These are phyloP conservation scores for Cicer cuneatum DNA, from an alignment of 306 rosid species.

Conservation along the genomic window DNA sequence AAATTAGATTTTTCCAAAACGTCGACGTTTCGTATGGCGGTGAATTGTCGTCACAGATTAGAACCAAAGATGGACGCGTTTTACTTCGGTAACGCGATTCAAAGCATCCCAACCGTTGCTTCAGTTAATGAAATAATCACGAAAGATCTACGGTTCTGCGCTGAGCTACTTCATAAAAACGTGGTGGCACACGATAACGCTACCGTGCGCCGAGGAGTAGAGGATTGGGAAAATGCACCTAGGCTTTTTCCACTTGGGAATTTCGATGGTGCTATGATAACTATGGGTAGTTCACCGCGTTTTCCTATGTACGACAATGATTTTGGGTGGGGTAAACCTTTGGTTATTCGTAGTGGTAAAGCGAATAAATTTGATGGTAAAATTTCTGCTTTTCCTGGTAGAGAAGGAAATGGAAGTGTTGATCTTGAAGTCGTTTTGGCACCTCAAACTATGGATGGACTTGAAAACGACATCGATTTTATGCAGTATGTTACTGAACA, in stretches of 20 bases:
- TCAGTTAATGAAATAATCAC: slow-evolving; percentile 58
- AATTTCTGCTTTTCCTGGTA: slow-evolving; percentile 80
- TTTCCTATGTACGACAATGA: slow-evolving; percentile 93
- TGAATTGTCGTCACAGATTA: slow-evolving; percentile 84
- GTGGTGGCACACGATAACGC: slow-evolving; percentile 68
- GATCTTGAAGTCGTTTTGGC: slow-evolving; percentile 87
- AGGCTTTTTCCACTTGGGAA: slow-evolving; percentile 84
- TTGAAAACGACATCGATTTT: slow-evolving; percentile 68
- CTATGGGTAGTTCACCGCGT: slow-evolving; percentile 94
- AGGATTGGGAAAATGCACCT: slow-evolving; percentile 77
- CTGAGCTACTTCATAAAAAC: slow-evolving; percentile 66
- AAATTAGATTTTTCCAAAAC: slow-evolving; percentile 52
- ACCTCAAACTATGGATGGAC: slow-evolving; percentile 74
- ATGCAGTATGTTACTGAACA: slow-evolving; percentile 64
- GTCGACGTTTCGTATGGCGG: slow-evolving; percentile 93
- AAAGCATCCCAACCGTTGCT: slow-evolving; percentile 84
- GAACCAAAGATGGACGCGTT: slow-evolving; percentile 67
- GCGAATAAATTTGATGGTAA: slow-evolving; percentile 90
- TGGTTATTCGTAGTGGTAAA: slow-evolving; percentile 75
- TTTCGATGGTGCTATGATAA: slow-evolving; percentile 80
- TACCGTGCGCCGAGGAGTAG: slow-evolving; percentile 68
- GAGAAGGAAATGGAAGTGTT: slow-evolving; percentile 80
- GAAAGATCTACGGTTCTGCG: slow-evolving; percentile 64
- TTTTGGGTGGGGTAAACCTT: slow-evolving; percentile 85
- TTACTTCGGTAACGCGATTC: slow-evolving; percentile 92